These are phyloP conservation scores for Wickerhamiella lipophila DNA, from an alignment of 805 yeast genomes.

Conservation along the genomic window DNA sequence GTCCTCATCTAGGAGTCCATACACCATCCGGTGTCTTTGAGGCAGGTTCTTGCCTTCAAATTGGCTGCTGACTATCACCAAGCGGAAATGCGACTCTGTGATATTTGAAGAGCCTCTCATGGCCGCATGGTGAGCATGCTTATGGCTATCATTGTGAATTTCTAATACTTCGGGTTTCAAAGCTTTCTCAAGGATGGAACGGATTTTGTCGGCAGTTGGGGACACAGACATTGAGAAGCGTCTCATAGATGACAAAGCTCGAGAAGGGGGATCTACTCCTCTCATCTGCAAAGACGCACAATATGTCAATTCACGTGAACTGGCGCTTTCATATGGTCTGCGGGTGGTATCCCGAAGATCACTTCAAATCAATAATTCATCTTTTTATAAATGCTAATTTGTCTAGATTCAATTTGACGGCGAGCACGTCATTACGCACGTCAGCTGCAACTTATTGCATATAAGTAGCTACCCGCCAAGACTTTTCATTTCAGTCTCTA, in stretches of 20 bases:
- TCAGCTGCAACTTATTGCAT: background rate
- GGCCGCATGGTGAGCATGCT: constrained; percentile 80
- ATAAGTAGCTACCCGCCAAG: background rate
- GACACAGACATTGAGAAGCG: constrained; percentile 11
- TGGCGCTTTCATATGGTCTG: background rate
- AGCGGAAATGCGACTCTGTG: constrained; percentile 69
- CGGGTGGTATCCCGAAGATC: background rate
- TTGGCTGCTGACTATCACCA: constrained; percentile 56
- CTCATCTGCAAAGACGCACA: background rate
- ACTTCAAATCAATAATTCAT: too few relatives aligned
- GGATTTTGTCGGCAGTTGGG: constrained; percentile 42
- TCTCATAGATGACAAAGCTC: constrained; percentile 8
- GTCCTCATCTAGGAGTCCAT: constrained; percentile 58
- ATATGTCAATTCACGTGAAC: constrained; percentile 7
- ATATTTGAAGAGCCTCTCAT: constrained; percentile 58
- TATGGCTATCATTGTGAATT: constrained; percentile 69
- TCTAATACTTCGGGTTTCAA: constrained; percentile 37
- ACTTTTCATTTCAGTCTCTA: background rate
- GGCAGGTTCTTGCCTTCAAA: constrained; percentile 59
- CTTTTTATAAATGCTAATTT: background rate
- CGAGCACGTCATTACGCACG: constrained; percentile 1
- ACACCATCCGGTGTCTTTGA: constrained; percentile 64
- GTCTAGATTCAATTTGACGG: background rate
- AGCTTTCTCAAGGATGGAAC: constrained; percentile 32
- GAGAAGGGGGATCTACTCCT: background rate